These are phyloP conservation scores for Phylloporus sp. DNA, from an alignment of 768 basidiomycete genomes.

Conservation along the genomic window DNA sequence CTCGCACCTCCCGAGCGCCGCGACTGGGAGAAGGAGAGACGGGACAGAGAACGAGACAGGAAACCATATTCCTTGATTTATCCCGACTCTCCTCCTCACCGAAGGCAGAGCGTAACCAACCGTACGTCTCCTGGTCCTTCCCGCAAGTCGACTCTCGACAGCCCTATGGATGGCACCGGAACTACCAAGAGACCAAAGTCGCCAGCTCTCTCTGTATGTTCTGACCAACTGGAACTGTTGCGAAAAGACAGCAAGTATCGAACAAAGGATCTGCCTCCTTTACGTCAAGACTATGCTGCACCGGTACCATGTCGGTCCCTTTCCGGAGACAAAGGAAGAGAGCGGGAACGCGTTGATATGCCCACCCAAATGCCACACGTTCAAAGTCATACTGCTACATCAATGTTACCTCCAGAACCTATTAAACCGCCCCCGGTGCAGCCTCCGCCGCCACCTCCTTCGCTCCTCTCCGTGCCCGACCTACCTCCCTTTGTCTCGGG, in stretches of 20 bases:
- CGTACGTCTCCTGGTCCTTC: constrained; percentile 13
- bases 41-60: constrained; percentile 10
- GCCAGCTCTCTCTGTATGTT: constrained; percentile 23
- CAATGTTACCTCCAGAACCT: constrained; percentile 13
- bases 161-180: constrained; percentile 1
- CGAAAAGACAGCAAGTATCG: constrained; percentile 14
- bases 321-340: constrained; percentile 11
- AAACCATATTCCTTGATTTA: constrained; percentile 8
- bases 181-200: constrained; percentile 16
- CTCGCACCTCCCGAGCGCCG: constrained; percentile 12
- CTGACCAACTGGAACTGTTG: constrained; percentile 25
- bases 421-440: constrained; percentile 12
- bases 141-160: constrained; percentile 14
- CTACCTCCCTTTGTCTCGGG: constrained; percentile 17
- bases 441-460: constrained; percentile 19
- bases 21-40: constrained; percentile 9
- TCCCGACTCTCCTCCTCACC: constrained; percentile 13
- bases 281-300: constrained; percentile 7
- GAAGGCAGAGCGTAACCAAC: constrained; percentile 13
- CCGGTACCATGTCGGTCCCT: constrained; percentile 5
- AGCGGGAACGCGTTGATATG: neutral
- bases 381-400: neutral
- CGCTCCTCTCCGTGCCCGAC: constrained; percentile 16
- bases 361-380: constrained; percentile 2
- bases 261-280: neutral